Percentiles rank a stretch among this genome's conserved stretches.
These are phyloP conservation scores for Discostella pseudostelligera DNA, from an alignment of 108 stramenopile genomes.

Conservation along the genomic window DNA sequence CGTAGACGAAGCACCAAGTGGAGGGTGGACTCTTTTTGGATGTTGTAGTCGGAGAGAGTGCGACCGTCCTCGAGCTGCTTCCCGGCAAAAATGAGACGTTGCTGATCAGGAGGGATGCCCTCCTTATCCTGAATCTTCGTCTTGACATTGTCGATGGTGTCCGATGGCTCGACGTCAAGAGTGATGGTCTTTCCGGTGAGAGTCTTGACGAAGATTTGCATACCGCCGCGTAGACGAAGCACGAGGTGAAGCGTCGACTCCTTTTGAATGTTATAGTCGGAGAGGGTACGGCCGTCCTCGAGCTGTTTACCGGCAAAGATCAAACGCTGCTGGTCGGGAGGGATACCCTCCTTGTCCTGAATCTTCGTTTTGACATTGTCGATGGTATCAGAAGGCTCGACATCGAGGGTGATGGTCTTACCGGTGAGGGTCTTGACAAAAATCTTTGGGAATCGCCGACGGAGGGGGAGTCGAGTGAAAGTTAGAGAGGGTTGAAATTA, in stretches of 20 bases:
- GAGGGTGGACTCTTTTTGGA: slow-evolving; percentile 77
- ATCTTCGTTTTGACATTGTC: slow-evolving; percentile 99
- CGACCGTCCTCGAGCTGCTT: slow-evolving; percentile 16
- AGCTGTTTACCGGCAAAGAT: too few species aligned
- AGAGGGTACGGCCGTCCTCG: too few species aligned
- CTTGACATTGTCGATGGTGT: slow-evolving; percentile 4
- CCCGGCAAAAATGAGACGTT: slow-evolving; percentile 11
- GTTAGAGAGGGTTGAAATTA: not conserved
- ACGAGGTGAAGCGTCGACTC: too few species aligned
- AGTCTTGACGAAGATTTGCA: slow-evolving; percentile 92
- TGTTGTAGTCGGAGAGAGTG: slow-evolving; percentile 15
- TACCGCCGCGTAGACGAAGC: too few species aligned
- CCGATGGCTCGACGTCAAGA: slow-evolving; percentile 84
- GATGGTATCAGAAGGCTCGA: slow-evolving; percentile 98
- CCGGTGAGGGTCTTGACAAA: slow-evolving; percentile 97
- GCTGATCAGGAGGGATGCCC: slow-evolving; percentile 12
- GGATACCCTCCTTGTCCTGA: slow-evolving; percentile 99
- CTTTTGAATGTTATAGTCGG: too few species aligned
- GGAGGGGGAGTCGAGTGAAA: not conserved
- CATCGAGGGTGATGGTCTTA: slow-evolving; percentile 94
- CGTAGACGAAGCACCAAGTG: slow-evolving; percentile 86
- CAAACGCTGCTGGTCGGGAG: slow-evolving; percentile 94
- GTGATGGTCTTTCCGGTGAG: slow-evolving; percentile 95
- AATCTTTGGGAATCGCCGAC: slow-evolving; percentile 51
- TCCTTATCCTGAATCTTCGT: slow-evolving; percentile 1